Base-by-base conservation (phyloP, 352 stramenopile species). In the Phytophthora multivora region DNA sequence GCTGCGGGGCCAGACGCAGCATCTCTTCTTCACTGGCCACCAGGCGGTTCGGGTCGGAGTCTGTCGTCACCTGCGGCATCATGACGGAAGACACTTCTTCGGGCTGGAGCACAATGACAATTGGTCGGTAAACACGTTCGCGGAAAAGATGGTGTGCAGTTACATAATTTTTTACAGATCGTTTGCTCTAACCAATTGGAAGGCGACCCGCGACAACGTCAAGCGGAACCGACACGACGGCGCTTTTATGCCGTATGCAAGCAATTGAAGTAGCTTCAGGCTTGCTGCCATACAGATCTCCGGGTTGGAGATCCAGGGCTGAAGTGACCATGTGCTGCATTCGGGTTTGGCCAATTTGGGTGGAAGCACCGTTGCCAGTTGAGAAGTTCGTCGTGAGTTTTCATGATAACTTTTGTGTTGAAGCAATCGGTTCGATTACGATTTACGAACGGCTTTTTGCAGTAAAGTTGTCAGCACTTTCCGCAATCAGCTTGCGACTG, bases 21-120 rank as follows among this genome's bases (percentile, higher is more conserved):
- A 91, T 71, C 62, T 88, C 78, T 15, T 86, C 74, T 40, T 90
- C 83, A 49, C 64, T 79, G 38, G 56, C 65, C 18, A 89, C 71
- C 23, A 75, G 46, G 13, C 54, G 56, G 31, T 58, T 63, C 36
- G 67, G 51, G 39, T 73, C 51, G 21, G 39, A 47, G 10, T 71
- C 49, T 0, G 41, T 40, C 26, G 59, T 39, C 36, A 48, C 50
- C 19, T 40, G 52, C 33, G 6, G 43, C 39, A 64, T 59, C 45
- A 26, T 56, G 12, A 18, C 18, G 10, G 13, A 18, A 15, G 35
- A 0, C 15, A 35, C 42, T 52, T 51, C 41, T 65, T 26, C 19
- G 36, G 33, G n/a, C 25, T 49, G 49, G 49, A 54, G 26, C 35
- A 57, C 38, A 62, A 62, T 51, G 41, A 41, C 59, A 66, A 62